Conservation (phyloP, 31 red algal genomes). For the Porphyra umbilicalis region DNA sequence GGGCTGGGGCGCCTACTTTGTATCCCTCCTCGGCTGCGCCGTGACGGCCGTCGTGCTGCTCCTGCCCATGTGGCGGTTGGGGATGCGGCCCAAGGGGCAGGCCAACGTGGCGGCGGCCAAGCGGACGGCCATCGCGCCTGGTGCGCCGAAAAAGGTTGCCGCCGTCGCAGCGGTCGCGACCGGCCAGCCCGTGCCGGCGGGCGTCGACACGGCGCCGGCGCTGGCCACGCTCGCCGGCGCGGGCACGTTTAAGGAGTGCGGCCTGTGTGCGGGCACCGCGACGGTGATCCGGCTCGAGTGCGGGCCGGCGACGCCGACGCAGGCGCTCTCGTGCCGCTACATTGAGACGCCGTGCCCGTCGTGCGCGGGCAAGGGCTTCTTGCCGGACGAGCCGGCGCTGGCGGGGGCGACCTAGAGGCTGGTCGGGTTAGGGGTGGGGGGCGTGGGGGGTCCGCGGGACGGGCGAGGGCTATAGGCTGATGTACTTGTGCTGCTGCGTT, state of each 20-base stretch:
- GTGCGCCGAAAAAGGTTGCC: background rate
- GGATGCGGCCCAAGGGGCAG: conserved; percentile 66
- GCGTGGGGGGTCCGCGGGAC: too few relatives aligned
- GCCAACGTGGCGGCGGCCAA: conserved; percentile 5
- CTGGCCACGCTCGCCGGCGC: conserved; percentile 15
- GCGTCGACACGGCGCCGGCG: conserved; percentile 3
- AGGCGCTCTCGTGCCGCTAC: conserved; percentile 75
- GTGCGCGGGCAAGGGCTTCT: conserved; percentile 60
- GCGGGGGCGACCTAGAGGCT: conserved; percentile 1
- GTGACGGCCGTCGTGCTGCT: conserved; percentile 68
- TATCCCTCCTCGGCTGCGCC: conserved; percentile 61
- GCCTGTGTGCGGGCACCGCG: conserved; percentile 82
- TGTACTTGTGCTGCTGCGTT: too few relatives aligned
- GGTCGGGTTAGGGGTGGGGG: too few relatives aligned
- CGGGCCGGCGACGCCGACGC: conserved; percentile 82
- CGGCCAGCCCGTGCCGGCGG: conserved; percentile 1
- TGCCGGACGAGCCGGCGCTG: conserved; percentile 6
- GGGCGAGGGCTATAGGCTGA: too few relatives aligned
- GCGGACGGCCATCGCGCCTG: conserved; percentile 16
- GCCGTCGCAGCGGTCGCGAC: background rate
- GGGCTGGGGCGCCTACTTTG: conserved; percentile 93
- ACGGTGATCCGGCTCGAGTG: conserved; percentile 76
- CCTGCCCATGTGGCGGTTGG: conserved; percentile 94
- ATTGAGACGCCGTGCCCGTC: conserved; percentile 61
- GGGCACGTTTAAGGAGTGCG: conserved; percentile 39